A percentile compares a stretch with the other conserved stretches of the same genome.
phyloP scores from a whole-genome alignment of 345 rosid genomes.

The Arabidopsis arenosa region DNA sequence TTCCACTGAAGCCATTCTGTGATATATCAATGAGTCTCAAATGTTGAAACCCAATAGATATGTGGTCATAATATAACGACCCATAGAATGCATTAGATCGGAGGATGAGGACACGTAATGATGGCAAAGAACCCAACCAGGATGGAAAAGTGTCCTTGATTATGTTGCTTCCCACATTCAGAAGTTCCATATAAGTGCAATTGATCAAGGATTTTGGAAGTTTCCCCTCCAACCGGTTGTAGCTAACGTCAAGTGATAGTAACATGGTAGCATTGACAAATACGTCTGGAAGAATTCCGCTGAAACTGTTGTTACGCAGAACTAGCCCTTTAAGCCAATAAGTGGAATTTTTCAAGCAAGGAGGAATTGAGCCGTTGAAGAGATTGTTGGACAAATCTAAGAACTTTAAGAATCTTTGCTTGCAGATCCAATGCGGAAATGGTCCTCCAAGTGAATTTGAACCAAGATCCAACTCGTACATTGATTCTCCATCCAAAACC shows the following conservation, averaged over 20 bases:
- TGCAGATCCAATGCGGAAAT: slow-evolving; percentile 49
- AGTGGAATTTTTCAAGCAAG: slow-evolving; percentile 25
- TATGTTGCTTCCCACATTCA: slow-evolving; percentile 48
- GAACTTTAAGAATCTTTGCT: slow-evolving; percentile 16
- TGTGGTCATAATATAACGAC: slow-evolving; percentile 19
- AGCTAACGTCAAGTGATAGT: background rate
- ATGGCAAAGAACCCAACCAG: slow-evolving; percentile 38
- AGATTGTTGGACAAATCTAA: slow-evolving; percentile 51
- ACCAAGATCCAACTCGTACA: background rate
- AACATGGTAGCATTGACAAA: background rate
- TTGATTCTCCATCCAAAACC: background rate
- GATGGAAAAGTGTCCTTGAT: slow-evolving; percentile 50
- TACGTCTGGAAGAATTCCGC: slow-evolving; percentile 16
- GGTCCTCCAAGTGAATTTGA: slow-evolving; percentile 22
- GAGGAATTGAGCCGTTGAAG: slow-evolving; percentile 45
- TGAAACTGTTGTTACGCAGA: slow-evolving; percentile 28
- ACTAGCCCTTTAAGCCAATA: slow-evolving; percentile 7
- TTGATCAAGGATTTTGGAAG: slow-evolving; percentile 46
- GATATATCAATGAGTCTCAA: slow-evolving; percentile 55
- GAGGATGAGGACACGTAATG: slow-evolving; percentile 47
- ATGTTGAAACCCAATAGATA: slow-evolving; percentile 17
- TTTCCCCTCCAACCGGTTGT: slow-evolving; percentile 40
- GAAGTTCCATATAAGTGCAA: slow-evolving; percentile 44
- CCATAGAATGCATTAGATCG: slow-evolving; percentile 51
- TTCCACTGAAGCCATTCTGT: slow-evolving; percentile 39